Base-by-base conservation (phyloP, 176 grass and related monocot species). In the Hordeum vulgare region DNA sequence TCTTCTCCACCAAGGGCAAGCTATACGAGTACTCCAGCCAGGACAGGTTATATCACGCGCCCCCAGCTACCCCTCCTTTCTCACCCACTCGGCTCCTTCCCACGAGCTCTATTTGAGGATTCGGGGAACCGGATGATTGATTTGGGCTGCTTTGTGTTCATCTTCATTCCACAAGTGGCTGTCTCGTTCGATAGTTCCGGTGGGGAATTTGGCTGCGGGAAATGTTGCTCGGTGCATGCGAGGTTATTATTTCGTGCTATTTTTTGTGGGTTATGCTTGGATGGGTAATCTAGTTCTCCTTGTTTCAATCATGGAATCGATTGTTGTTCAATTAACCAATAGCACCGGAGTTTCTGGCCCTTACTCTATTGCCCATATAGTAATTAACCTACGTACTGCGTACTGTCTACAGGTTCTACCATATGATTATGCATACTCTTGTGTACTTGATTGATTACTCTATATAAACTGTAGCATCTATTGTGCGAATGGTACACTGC, bases 1-100 rank as follows among this genome's bases (percentile, higher is more conserved):
- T 98, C 11, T 98, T 98, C 95, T 95, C 92, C 86, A 90, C 84
- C 44, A 98, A 89, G 61, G 92, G 92, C 11, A 98, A 93, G 85
- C 92, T 98, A 82, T 98, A 95, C 77, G 93, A 95, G 89, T 98
- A 78, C 90, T 79, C 84, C 47, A 83, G 88, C 80, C 80, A 79
- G 20, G 11, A 61, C n/a, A 90, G 83, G 83, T 83, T 51, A 42
- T 17, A 15, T 35, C 3, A 26, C 13, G 3, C 18, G 2, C 26
- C 5, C 58, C 51, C 24, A 54, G 31, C 61, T 79, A 21, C 59
- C 26, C 36, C 11, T 63, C 51, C 36, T 29, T 18, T 53, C 7
- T 26, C 0, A 41, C 35, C 25, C 42, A n/a, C 13, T 42, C 40
- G 9, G 47, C 69, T 26, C 35, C 37, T 20, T 18, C 21, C 4